These are phyloP conservation scores for Cucumis sativus DNA, from an alignment of 306 rosid species.

Conservation along the genomic window DNA sequence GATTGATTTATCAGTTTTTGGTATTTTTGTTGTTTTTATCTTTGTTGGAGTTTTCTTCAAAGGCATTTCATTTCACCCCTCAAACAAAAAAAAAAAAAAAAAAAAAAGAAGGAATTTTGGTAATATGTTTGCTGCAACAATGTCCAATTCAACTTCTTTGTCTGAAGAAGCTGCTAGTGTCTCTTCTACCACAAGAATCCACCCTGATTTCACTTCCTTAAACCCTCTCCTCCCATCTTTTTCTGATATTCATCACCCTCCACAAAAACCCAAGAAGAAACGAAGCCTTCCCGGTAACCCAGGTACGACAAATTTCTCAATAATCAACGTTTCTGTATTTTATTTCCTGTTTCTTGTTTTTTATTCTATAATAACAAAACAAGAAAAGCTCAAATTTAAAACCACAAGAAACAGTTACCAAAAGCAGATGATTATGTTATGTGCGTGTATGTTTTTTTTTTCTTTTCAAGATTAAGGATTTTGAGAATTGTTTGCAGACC, in stretches of 20 bases:
- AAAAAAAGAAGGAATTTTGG: neutral
- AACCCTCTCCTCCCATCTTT: slow-evolving; percentile 27
- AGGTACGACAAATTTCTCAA: slow-evolving; percentile 18
- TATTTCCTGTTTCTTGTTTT: neutral
- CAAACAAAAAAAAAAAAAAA: neutral
- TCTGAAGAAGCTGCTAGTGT: slow-evolving; percentile 50
- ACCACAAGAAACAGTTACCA: neutral
- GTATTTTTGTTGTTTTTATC: slow-evolving; percentile 15
- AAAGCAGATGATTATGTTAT: neutral
- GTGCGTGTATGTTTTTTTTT: too few relatives aligned
- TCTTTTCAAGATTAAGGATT: too few relatives aligned
- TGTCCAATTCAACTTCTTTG: slow-evolving; percentile 68
- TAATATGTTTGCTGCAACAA: slow-evolving; percentile 41
- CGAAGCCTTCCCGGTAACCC: slow-evolving; percentile 90
- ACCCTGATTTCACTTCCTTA: neutral
- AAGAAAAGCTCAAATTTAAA: neutral
- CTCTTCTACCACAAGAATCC: slow-evolving; percentile 47
- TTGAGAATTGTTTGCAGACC: neutral
- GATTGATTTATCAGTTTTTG: slow-evolving; percentile 11
- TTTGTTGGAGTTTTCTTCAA: slow-evolving; percentile 46
- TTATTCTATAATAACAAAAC: too few relatives aligned
- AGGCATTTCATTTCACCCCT: neutral
- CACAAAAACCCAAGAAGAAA: slow-evolving; percentile 55
- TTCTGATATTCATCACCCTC: slow-evolving; percentile 22
- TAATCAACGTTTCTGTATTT: neutral